Conservation (phyloP, 768 basidiomycete genomes). For the Exsudoporus frostii region DNA sequence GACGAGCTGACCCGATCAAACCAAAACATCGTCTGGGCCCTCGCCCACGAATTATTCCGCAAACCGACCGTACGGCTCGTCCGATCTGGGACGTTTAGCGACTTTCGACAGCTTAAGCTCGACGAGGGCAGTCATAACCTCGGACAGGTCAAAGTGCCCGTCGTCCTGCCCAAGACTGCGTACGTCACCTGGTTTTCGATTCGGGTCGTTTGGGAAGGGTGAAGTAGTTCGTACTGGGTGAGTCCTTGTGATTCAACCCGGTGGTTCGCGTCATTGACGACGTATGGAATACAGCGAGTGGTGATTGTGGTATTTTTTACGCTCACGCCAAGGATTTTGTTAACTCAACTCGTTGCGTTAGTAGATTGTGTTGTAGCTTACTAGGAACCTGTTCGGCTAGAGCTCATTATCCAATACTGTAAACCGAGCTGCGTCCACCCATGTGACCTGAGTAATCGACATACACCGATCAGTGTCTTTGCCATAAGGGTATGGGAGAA, state of each 20-base stretch:
- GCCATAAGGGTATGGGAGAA: too few species aligned
- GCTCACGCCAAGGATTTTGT: too few species aligned
- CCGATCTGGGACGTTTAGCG: conserved; percentile 19
- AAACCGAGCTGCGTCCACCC: too few species aligned
- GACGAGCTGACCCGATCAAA: conserved; percentile 1
- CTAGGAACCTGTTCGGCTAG: too few species aligned
- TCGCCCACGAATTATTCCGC: not conserved
- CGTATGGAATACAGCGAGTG: too few species aligned
- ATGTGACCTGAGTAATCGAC: too few species aligned
- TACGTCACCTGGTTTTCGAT: conserved; percentile 12
- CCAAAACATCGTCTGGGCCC: not conserved
- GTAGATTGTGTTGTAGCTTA: too few species aligned
- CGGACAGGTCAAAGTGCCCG: conserved; percentile 22
- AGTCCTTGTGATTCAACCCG: too few species aligned
- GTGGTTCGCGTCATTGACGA: not conserved
- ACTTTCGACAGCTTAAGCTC: conserved; percentile 16
- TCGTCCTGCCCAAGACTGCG: conserved; percentile 14
- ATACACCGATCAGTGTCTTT: too few species aligned
- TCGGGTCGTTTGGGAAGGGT: conserved; percentile 17
- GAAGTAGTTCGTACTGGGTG: not conserved
- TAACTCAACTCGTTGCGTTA: too few species aligned
- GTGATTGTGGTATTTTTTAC: too few species aligned
- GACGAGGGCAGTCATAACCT: conserved; percentile 5
- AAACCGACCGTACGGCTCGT: conserved; percentile 24
- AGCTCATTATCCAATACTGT: too few species aligned